phyloP scores from a whole-genome alignment of 2,329 filamentous ascomycete genomes.

The Purpureocillium lavendulum region DNA sequence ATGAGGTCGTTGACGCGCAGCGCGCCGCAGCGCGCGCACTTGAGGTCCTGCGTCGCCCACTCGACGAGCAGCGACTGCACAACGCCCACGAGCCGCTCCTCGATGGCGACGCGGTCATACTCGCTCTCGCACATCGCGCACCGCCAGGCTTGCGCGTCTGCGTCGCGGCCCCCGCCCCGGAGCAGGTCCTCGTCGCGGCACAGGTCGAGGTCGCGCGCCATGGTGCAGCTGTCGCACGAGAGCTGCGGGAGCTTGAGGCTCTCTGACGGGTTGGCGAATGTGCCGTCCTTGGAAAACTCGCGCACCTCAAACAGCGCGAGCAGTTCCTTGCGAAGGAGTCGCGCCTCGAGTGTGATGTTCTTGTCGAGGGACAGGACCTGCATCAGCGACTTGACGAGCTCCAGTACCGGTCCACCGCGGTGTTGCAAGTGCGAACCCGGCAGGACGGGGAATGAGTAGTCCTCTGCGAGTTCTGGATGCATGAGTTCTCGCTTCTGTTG shows the following conservation, averaged over 20 bases:
- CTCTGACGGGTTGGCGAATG: slow-evolving; percentile 78
- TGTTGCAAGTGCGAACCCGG: slow-evolving; percentile 55
- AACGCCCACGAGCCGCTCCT: slow-evolving; percentile 71
- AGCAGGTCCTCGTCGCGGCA: slow-evolving; percentile 83
- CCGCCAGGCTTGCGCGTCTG: slow-evolving; percentile 42
- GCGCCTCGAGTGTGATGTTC: slow-evolving; percentile 79
- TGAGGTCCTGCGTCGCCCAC: slow-evolving; percentile 86
- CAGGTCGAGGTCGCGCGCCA: slow-evolving; percentile 80
- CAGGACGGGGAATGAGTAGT: slow-evolving; percentile 78
- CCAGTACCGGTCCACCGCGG: slow-evolving; percentile 63
- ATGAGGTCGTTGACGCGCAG: slow-evolving; percentile 85
- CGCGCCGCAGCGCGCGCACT: slow-evolving; percentile 64
- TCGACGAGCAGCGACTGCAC: slow-evolving; percentile 68
- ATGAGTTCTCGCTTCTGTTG: slow-evolving; percentile 83
- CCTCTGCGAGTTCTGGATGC: slow-evolving; percentile 77
- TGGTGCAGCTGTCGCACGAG: slow-evolving; percentile 84
- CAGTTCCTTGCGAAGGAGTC: slow-evolving; percentile 80
- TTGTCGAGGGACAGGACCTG: slow-evolving; percentile 88
- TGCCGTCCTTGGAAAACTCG: slow-evolving; percentile 84
- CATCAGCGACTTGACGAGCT: slow-evolving; percentile 88
- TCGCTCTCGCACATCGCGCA: slow-evolving; percentile 70
- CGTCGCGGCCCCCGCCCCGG: slow-evolving; percentile 28
- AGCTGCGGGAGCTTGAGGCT: slow-evolving; percentile 66
- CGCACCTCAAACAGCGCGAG: slow-evolving; percentile 86
- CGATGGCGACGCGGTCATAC: slow-evolving; percentile 71